These are phyloP conservation scores for Camelina laxa DNA, from an alignment of 345 rosid species.

Conservation along the genomic window DNA sequence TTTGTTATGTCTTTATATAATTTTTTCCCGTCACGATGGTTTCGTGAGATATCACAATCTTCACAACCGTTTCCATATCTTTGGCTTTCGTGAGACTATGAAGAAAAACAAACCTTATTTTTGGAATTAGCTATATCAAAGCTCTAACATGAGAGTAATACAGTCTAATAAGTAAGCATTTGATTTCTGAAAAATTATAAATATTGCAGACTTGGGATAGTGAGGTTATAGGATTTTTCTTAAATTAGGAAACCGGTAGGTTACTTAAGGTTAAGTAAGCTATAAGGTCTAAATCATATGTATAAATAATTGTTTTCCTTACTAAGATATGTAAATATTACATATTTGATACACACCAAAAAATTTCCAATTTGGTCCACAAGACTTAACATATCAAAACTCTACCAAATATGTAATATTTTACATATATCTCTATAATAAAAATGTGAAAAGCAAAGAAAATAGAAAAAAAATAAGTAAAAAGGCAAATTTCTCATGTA, in stretches of 20 bases:
- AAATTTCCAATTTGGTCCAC: slow-evolving; percentile 24
- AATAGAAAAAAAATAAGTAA: slow-evolving; percentile 17
- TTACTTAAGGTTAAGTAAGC: slow-evolving; percentile 8
- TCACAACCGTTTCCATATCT: slow-evolving; percentile 48
- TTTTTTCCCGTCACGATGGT: slow-evolving; percentile 55
- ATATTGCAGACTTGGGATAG: slow-evolving; percentile 4
- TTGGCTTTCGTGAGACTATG: slow-evolving; percentile 50
- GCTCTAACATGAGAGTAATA: slow-evolving; percentile 14
- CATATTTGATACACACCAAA: slow-evolving; percentile 2
- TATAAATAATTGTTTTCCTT: slow-evolving; percentile 5
- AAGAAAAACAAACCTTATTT: slow-evolving; percentile 29
- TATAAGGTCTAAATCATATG: slow-evolving; percentile 31
- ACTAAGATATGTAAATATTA: neutral
- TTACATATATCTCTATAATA: slow-evolving; percentile 5
- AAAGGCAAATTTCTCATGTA: slow-evolving; percentile 22
- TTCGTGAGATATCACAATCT: slow-evolving; percentile 59
- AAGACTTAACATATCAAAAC: slow-evolving; percentile 27
- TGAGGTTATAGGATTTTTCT: slow-evolving; percentile 5
- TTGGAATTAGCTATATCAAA: slow-evolving; percentile 24
- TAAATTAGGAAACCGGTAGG: slow-evolving; percentile 25
- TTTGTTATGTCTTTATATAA: slow-evolving; percentile 42
- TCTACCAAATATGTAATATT: slow-evolving; percentile 28
- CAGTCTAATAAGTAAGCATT: slow-evolving; percentile 6
- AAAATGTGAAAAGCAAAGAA: slow-evolving; percentile 11
- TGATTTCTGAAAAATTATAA: slow-evolving; percentile 5